A percentile compares a stretch with the other conserved stretches of the same genome.
These are phyloP conservation scores for Chaetothyriales sp. DNA, from an alignment of 2,329 filamentous ascomycete genomes.

Conservation along the genomic window DNA sequence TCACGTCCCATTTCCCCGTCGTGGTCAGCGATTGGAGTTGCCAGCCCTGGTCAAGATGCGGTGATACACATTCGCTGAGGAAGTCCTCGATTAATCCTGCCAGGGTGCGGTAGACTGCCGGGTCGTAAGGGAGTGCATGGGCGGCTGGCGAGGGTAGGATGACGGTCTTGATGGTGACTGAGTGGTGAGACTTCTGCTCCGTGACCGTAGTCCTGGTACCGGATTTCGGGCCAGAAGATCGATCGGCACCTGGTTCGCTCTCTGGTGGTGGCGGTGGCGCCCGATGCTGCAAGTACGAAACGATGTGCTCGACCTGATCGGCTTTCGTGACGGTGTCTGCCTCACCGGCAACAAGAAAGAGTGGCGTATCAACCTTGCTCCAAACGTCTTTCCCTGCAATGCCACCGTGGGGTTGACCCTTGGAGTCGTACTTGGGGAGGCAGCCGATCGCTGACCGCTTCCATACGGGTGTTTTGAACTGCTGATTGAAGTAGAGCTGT, in stretches of 20 bases:
- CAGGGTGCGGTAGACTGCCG: conserved; percentile 57
- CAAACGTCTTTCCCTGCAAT: conserved; percentile 57
- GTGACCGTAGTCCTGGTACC: not conserved
- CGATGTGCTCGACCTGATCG: conserved; percentile 54
- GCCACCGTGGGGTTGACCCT: conserved; percentile 42
- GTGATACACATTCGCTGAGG: conserved; percentile 56
- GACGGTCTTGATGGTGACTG: conserved; percentile 47
- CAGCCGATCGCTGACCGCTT: conserved; percentile 63
- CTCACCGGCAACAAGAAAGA: conserved; percentile 66
- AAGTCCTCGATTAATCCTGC: conserved; percentile 75
- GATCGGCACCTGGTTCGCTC: too few species aligned
- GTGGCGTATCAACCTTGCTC: conserved; percentile 54
- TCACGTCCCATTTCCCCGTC: conserved; percentile 94
- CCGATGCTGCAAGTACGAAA: conserved; percentile 16
- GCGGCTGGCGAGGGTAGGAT: conserved; percentile 63
- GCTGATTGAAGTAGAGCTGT: conserved; percentile 47
- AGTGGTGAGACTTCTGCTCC: not conserved
- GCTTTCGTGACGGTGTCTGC: conserved; percentile 63
- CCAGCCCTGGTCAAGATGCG: conserved; percentile 70
- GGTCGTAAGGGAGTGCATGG: conserved; percentile 72
- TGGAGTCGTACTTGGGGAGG: conserved; percentile 44
- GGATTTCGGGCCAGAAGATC: not conserved
- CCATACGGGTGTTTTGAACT: conserved; percentile 71
- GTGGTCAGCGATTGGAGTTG: conserved; percentile 78
- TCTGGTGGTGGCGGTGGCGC: conserved; percentile 13